phyloP scores from a whole-genome alignment of 805 yeast species.

The Scheffersomyces ergatensis region DNA sequence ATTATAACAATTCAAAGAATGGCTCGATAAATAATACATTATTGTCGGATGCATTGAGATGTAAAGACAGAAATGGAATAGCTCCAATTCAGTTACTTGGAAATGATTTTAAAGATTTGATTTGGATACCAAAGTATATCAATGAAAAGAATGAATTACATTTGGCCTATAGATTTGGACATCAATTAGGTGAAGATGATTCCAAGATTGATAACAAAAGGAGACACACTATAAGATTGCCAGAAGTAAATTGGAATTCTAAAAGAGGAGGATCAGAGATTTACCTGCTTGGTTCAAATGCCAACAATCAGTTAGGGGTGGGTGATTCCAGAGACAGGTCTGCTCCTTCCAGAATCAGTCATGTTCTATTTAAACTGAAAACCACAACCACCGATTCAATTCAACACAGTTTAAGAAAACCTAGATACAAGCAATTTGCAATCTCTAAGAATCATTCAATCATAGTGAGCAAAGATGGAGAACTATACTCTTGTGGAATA shows the following conservation, averaged over 20 bases:
- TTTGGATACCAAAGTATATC: conserved; percentile 43
- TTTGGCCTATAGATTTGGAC: conserved; percentile 18
- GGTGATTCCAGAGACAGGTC: conserved; percentile 54
- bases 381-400: not conserved
- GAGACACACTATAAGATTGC: not conserved
- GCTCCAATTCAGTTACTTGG: conserved; percentile 71
- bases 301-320: conserved; percentile 62
- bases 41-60: conserved; percentile 39
- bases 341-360: conserved; percentile 39
- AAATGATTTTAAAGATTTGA: conserved; percentile 42
- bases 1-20: conserved; percentile 4
- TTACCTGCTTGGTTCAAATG: conserved; percentile 61
- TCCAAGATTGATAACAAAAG: not conserved
- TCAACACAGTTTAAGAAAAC: conserved; percentile 22
- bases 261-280: conserved; percentile 57
- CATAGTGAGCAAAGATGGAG: conserved; percentile 53
- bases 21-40: conserved; percentile 9
- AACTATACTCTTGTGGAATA: conserved; percentile 61
- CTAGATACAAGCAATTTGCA: conserved; percentile 45
- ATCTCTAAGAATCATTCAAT: conserved; percentile 69
- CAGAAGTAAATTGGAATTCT: conserved; percentile 26
- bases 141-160: conserved; percentile 31
- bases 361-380: conserved; percentile 19
- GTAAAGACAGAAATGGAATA: conserved; percentile 66
- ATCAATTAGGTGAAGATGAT: not conserved